These are phyloP conservation scores for Starmerella geochares DNA, from an alignment of 805 yeast species.

Conservation along the genomic window DNA sequence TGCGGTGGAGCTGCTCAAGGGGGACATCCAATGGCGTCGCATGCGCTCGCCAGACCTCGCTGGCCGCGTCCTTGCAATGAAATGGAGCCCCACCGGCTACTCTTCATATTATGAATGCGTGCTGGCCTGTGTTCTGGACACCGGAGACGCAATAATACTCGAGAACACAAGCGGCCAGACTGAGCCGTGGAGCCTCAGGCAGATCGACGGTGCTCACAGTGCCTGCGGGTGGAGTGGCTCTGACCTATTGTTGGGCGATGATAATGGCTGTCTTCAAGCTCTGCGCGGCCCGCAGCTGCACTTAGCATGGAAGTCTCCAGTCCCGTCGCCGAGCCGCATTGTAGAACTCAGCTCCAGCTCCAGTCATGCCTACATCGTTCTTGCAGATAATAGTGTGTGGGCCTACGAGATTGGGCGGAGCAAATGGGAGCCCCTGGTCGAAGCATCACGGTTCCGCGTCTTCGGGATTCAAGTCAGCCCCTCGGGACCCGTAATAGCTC, in stretches of 20 bases:
- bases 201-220: neutral
- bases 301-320: neutral
- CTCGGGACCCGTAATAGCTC: neutral
- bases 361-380: neutral
- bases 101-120: constrained; percentile 2
- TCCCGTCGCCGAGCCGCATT: neutral
- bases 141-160: constrained; percentile 8
- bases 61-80: constrained; percentile 14
- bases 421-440: neutral
- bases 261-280: neutral
- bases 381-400: constrained; percentile 10
- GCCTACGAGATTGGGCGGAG: neutral
- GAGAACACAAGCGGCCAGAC: constrained; percentile 2
- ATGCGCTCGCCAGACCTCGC: constrained; percentile 3
- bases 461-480: neutral
- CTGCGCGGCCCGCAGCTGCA: neutral
- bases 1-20: constrained; percentile 4
- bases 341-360: neutral
- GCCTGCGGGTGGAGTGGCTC: constrained; percentile 9
- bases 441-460: constrained; percentile 1
- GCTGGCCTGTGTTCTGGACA: constrained; percentile 11
- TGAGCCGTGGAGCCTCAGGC: neutral
- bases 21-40: constrained; percentile 11
- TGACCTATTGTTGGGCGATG: constrained; percentile 1
- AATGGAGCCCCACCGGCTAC: constrained; percentile 12